Evolutionary conservation across 2,329 filamentous ascomycete genomes (phyloP).

Genomic region (Colletotrichum sidae): DNA sequence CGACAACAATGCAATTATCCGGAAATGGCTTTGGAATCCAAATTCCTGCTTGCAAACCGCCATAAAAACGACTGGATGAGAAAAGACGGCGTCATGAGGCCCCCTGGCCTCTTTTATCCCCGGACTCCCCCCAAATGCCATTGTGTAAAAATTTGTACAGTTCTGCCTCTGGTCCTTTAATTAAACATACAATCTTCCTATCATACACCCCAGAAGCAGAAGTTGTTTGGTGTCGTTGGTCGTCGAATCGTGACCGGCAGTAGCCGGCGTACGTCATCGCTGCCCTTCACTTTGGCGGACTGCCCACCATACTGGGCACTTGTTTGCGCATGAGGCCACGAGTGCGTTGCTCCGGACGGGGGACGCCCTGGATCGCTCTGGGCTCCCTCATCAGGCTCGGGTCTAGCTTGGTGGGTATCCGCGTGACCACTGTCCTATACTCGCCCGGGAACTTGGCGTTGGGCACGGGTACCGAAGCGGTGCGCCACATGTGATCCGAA

Average conservation of each 20-base stretch:
- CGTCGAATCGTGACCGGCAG: conserved; percentile 32
- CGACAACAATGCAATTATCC: conserved; percentile 35
- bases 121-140: conserved; percentile 33
- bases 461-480: conserved; percentile 69
- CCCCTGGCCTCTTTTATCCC: conserved; percentile 30
- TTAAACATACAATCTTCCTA: conserved; percentile 36
- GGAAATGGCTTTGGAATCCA: conserved; percentile 33
- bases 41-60: conserved; percentile 28
- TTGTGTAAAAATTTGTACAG: conserved; percentile 31
- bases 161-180: conserved; percentile 35
- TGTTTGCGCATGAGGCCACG: conserved; percentile 67
- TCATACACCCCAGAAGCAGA: conserved; percentile 34
- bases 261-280: conserved; percentile 19
- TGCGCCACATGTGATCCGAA: conserved; percentile 84
- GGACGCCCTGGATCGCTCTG: conserved; percentile 88
- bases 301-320: conserved; percentile 62
- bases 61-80: conserved; percentile 15
- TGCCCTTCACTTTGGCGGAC: conserved; percentile 45
- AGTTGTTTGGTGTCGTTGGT: conserved; percentile 6
- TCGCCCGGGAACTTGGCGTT: conserved; percentile 72
- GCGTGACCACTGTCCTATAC: conserved; percentile 69
- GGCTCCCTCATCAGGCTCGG: conserved; percentile 91
- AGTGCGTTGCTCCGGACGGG: conserved; percentile 67
- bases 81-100: conserved; percentile 27
- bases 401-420: conserved; percentile 86